Base-by-base conservation (phyloP, 2,329 filamentous ascomycete species). In the Lachnellula subtilissima region DNA sequence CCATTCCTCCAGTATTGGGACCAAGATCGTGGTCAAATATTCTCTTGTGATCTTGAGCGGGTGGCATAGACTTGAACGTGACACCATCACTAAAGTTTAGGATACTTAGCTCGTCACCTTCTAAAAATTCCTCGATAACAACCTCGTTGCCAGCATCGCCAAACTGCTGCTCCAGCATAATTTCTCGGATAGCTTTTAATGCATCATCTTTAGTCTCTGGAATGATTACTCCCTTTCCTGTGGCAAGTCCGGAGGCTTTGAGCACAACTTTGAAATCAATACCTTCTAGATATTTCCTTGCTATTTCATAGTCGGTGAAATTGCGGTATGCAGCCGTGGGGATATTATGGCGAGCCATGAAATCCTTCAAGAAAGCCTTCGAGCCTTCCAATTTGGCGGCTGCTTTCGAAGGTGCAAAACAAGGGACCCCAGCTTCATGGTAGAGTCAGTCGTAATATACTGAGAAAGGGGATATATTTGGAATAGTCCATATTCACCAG, bases 1-100 rank as follows among this genome's bases (percentile, higher is more conserved):
- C 94, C 94, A 97, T 97, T 42, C 94, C 94, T 57, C 93, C 94
- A 2, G 94, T 97, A 75, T 97, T 97, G 39, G 92, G 89, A 1
- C 94, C 94, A 49, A 83, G 80, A 70, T 97, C 93, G 53, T 89
- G 89, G 67, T 99, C 94, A 52, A 88, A 89, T 62, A 96, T 91
- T 59, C 91, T 84, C 81, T 99, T 97, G 78, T 99, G 94, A 72
- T 97, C 94, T 73, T 99, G 94, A 2, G 93, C 93, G 0, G 94
- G 87, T 5, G 92, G 93, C 9, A 97, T 78, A 8, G 88, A 91
- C 69, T 84, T 82, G 70, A 96, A 88, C 1, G 86, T 87, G 70
- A 88, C 87, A 51, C 94, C 94, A 70, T 99, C 94, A 68, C 86
- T 90, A 74, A 99, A 96, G 32, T 87, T 91, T 48, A 99, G 78